These are phyloP conservation scores for Luzula sylvatica DNA, from an alignment of 176 grass and related monocot species.

Conservation along the genomic window DNA sequence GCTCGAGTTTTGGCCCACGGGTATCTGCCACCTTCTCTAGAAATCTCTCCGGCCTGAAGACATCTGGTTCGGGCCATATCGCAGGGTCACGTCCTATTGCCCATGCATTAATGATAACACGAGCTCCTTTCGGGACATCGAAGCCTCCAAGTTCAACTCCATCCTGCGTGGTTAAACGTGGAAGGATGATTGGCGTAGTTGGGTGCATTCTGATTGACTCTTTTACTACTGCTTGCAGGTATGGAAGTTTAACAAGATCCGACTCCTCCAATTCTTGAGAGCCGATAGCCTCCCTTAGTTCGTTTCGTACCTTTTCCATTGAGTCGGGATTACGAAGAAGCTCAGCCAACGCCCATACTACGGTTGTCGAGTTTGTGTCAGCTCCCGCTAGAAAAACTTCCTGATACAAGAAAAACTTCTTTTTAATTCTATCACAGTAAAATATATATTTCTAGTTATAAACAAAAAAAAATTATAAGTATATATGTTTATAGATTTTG, in stretches of 20 bases:
- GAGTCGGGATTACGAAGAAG: constrained; percentile 18
- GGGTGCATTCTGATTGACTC: constrained; percentile 12
- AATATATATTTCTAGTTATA: too few species aligned
- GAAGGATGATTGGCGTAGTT: neutral
- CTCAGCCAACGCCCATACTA: constrained; percentile 22
- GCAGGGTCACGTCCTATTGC: constrained; percentile 7
- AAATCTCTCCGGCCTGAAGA: constrained; percentile 16
- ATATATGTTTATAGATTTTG: neutral
- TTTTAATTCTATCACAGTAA: too few species aligned
- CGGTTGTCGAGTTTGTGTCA: neutral
- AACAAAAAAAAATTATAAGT: too few species aligned
- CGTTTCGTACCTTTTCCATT: constrained; percentile 12
- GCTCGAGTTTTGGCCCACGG: neutral
- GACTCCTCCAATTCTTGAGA: neutral
- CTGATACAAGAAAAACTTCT: too few species aligned
- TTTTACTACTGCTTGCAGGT: constrained; percentile 1
- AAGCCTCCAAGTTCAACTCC: constrained; percentile 1
- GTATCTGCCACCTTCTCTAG: neutral
- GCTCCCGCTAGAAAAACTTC: constrained; percentile 6
- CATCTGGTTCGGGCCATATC: constrained; percentile 4
- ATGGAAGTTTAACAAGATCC: neutral
- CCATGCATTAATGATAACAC: constrained; percentile 10
- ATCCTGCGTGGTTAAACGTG: neutral
- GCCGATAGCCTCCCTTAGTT: neutral
- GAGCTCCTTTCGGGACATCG: neutral